Evolutionary conservation across 257 asterid genomes (phyloP).

Genomic region (Ehretia macrophylla): DNA sequence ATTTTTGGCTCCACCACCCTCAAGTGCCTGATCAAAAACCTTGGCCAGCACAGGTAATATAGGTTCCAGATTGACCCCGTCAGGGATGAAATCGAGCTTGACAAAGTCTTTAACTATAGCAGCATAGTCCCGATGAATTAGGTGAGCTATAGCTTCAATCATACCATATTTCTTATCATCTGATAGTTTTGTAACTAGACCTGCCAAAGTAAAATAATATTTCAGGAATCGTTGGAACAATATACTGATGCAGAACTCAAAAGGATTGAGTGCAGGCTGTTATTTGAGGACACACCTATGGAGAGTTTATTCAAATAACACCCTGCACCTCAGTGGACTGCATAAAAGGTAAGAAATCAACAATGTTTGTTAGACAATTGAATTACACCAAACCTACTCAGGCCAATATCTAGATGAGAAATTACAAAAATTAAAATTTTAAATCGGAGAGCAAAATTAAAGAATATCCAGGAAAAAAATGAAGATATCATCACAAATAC

Average conservation of each 20-base stretch:
- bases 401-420: too few relatives aligned
- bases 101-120: constrained; percentile 97
- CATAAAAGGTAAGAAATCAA: too few relatives aligned
- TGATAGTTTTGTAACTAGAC: constrained; percentile 86
- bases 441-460: neutral
- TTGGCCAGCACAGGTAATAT: constrained; percentile 96
- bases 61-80: constrained; percentile 92
- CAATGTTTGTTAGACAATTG: too few relatives aligned
- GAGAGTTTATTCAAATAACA: too few relatives aligned
- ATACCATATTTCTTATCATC: constrained; percentile 97
- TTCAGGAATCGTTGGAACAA: neutral
- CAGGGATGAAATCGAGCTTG: constrained; percentile 83
- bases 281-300: too few relatives aligned
- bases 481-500: neutral
- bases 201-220: constrained; percentile 39
- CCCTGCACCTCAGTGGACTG: too few relatives aligned
- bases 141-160: constrained; percentile 99
- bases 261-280: too few relatives aligned
- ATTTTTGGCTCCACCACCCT: constrained; percentile 98
- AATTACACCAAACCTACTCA: too few relatives aligned
- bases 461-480: neutral
- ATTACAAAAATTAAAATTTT: neutral
- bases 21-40: constrained; percentile 99
- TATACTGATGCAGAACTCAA: neutral
- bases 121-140: constrained; percentile 91